phyloP scores from a whole-genome alignment of 371 early-diverging fungal genomes.

The Zychaea mexicana region DNA sequence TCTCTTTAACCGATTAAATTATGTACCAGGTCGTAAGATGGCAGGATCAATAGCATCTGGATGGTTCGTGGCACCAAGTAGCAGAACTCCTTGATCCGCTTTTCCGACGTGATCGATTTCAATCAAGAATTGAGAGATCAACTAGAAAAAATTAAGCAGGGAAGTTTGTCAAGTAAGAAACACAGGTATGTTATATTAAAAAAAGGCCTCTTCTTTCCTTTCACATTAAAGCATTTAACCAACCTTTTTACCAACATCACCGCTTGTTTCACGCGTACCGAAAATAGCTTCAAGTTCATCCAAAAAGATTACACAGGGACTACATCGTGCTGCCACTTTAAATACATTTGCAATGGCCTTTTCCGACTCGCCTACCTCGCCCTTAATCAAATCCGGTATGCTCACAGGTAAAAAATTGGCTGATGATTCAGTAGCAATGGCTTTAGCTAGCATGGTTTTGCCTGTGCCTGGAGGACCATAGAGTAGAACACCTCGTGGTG shows the following conservation, averaged over 20 bases:
- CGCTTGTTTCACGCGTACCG: slow-evolving; percentile 57
- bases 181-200: too few relatives aligned
- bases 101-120: slow-evolving; percentile 75
- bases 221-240: too few relatives aligned
- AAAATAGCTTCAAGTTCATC: slow-evolving; percentile 98
- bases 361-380: slow-evolving; percentile 93
- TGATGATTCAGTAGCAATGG: slow-evolving; percentile 89
- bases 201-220: too few relatives aligned
- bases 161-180: too few relatives aligned
- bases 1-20: not conserved
- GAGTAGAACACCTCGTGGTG: slow-evolving; percentile 75
- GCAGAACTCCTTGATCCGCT: slow-evolving; percentile 53
- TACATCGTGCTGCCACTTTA: slow-evolving; percentile 83
- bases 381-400: slow-evolving; percentile 93
- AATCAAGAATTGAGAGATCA: slow-evolving; percentile 75
- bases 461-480: slow-evolving; percentile 95
- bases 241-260: slow-evolving; percentile 68
- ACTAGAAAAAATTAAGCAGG: too few relatives aligned
- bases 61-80: slow-evolving; percentile 92
- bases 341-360: slow-evolving; percentile 91
- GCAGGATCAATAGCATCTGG: slow-evolving; percentile 80
- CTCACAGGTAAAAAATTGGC: slow-evolving; percentile 94
- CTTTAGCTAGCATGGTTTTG: slow-evolving; percentile 87
- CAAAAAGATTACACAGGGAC: slow-evolving; percentile 97
- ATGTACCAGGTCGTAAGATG: slow-evolving; percentile 81